These are phyloP conservation scores for Myxozyma neotropica DNA, from an alignment of 805 yeast species.

Conservation along the genomic window DNA sequence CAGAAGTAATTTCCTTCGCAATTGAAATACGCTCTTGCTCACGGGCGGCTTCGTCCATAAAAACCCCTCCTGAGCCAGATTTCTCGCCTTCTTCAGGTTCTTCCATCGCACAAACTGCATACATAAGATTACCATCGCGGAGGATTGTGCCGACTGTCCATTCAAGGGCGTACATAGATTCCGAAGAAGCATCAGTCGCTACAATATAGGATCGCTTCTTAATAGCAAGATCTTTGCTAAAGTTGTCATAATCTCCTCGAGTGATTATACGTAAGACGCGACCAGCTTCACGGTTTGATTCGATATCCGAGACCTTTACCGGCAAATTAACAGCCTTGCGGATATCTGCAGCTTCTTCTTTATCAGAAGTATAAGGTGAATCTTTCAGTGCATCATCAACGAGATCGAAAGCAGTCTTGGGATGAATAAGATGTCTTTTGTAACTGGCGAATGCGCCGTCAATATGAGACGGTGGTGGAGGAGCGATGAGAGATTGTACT, in stretches of 20 bases:
- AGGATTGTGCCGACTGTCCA: conserved; percentile 87
- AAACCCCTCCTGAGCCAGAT: conserved; percentile 1
- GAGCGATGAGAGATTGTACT: conserved; percentile 36
- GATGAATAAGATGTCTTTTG: conserved; percentile 62
- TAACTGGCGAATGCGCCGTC: conserved; percentile 55
- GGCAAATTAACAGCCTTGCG: conserved; percentile 59
- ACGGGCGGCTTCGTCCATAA: conserved; percentile 34
- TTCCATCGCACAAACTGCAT: conserved; percentile 55
- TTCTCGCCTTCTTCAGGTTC: conserved; percentile 38
- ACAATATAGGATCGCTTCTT: conserved; percentile 64
- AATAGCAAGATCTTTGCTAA: conserved; percentile 36
- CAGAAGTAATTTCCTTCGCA: conserved; percentile 47
- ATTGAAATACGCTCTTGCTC: conserved; percentile 47
- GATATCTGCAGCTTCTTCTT: conserved; percentile 64
- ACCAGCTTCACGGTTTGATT: conserved; percentile 54
- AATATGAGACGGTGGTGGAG: conserved; percentile 36
- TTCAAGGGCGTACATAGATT: conserved; percentile 78
- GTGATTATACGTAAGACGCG: conserved; percentile 71
- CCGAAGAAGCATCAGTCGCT: conserved; percentile 82
- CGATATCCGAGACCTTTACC: conserved; percentile 58
- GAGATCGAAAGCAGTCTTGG: conserved; percentile 50
- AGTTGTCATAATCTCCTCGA: conserved; percentile 64
- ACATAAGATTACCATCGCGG: conserved; percentile 78
- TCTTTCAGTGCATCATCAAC: conserved; percentile 35
- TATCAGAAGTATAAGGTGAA: conserved; percentile 69